Conservation (phyloP, 1,284 basidiomycete genomes). For the Thelephora terrestris region DNA sequence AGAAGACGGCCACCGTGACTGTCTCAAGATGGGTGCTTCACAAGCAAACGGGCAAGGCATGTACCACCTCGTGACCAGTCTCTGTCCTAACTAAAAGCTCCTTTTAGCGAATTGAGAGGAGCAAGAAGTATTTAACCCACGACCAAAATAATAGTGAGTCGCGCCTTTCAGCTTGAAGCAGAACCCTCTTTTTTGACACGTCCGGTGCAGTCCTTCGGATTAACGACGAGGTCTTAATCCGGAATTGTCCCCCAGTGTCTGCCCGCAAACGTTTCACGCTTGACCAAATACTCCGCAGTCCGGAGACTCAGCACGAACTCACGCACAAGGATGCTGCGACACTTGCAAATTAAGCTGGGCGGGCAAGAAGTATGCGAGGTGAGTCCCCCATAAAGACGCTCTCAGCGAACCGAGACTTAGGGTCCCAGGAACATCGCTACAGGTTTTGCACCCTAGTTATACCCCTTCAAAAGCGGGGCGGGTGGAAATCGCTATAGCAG, state of each 20-base stretch:
- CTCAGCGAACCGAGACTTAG: no score
- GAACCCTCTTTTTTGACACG: constrained; percentile 2
- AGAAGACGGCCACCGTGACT: constrained; percentile 72
- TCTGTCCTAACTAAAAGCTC: background rate
- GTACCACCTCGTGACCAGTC: constrained; percentile 10
- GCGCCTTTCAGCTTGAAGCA: background rate
- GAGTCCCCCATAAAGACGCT: no score
- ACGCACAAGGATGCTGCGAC: constrained; percentile 8
- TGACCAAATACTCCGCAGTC: constrained; percentile 55
- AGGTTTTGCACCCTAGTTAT: no score
- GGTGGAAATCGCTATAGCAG: no score
- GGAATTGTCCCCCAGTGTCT: constrained; percentile 70
- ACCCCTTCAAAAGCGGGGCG: no score
- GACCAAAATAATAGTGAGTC: constrained; percentile 56
- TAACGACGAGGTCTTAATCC: constrained; percentile 64
- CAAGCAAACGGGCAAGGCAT: constrained; percentile 63
- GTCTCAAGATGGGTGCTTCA: constrained; percentile 63
- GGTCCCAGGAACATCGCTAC: no score
- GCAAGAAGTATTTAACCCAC: constrained; percentile 68
- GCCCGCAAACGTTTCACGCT: constrained; percentile 65
- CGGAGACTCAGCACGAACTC: constrained; percentile 46
- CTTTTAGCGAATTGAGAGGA: constrained; percentile 52
- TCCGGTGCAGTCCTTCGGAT: constrained; percentile 41
- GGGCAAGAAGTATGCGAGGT: no score
- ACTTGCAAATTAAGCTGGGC: no score